A percentile compares a stretch with the other conserved stretches of the same genome.
phyloP scores from a whole-genome alignment of 2,329 filamentous ascomycete species.

The Aspergillus brunneoviolaceus region DNA sequence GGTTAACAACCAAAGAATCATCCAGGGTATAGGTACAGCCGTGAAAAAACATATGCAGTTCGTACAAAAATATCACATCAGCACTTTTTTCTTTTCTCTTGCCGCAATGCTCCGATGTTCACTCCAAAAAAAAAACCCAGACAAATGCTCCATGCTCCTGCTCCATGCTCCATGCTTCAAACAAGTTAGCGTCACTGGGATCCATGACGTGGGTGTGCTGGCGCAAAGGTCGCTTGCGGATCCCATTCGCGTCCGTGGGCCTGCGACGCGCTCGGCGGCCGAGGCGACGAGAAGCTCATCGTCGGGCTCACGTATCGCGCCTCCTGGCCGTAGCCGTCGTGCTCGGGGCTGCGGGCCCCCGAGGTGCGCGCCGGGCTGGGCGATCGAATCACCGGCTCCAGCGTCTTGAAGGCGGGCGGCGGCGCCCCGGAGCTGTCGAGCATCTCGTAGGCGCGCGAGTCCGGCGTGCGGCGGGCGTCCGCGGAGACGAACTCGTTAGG shows the following conservation, averaged over 20 bases:
- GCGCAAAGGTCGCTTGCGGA: slow-evolving; percentile 38
- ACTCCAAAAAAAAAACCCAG: neutral
- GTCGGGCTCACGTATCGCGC: slow-evolving; percentile 49
- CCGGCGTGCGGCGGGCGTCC: slow-evolving; percentile 68
- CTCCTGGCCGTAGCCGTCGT: slow-evolving; percentile 41
- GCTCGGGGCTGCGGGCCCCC: slow-evolving; percentile 20
- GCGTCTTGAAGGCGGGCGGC: slow-evolving; percentile 29
- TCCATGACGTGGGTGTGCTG: slow-evolving; percentile 6
- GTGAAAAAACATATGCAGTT: neutral
- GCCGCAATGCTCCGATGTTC: neutral
- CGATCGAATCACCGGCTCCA: slow-evolving; percentile 34
- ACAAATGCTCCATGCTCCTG: neutral
- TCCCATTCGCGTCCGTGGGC: slow-evolving; percentile 35
- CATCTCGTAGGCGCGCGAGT: slow-evolving; percentile 77
- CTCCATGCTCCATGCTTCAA: neutral
- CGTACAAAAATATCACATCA: neutral
- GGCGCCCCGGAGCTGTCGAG: slow-evolving; percentile 43
- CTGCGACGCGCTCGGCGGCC: slow-evolving; percentile 38
- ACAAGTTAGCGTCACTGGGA: neutral
- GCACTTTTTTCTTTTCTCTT: neutral
- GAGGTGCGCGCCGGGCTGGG: slow-evolving; percentile 18
- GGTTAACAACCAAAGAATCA: neutral
- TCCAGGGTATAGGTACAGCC: neutral
- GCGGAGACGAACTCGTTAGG: slow-evolving; percentile 82
- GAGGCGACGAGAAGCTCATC: slow-evolving; percentile 50